Percentiles rank a stretch among this genome's conserved stretches.
Conservation (phyloP, 768 basidiomycete species). For the Leccinum imitatum region DNA sequence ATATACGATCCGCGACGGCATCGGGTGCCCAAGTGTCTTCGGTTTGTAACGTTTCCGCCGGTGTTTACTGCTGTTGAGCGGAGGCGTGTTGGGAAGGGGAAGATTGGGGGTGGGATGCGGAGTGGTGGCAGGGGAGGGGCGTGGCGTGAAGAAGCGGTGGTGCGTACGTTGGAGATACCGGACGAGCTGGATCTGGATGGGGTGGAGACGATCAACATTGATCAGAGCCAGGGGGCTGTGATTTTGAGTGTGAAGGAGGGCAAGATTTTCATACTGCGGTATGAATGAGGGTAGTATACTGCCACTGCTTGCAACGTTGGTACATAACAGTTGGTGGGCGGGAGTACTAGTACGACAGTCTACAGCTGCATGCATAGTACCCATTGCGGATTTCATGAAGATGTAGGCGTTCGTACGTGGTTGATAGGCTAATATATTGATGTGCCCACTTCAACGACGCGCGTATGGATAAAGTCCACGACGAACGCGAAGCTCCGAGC, state of each 20-base stretch:
- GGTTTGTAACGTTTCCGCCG: conserved; percentile 72
- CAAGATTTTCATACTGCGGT: conserved; percentile 72
- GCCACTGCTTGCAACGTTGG: no score
- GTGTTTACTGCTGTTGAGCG: conserved; percentile 30
- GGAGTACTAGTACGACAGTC: no score
- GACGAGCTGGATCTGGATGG: conserved; percentile 60
- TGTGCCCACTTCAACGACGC: no score
- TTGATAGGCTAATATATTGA: no score
- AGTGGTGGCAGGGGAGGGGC: conserved; percentile 7
- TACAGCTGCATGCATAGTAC: no score
- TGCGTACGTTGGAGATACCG: conserved; percentile 62
- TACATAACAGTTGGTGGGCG: no score
- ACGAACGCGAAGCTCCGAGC: no score
- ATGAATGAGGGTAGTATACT: conserved; percentile 39
- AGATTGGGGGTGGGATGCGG: not conserved
- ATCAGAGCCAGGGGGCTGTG: conserved; percentile 72
- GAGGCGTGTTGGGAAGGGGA: conserved; percentile 7
- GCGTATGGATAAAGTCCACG: no score
- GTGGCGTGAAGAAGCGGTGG: conserved; percentile 42
- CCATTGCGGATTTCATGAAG: no score
- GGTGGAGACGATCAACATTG: conserved; percentile 77
- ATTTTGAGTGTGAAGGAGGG: conserved; percentile 67
- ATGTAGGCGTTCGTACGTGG: no score
- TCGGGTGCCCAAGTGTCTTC: conserved; percentile 47
- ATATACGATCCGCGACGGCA: conserved; percentile 28